Evolutionary conservation across 139 green algal genomes (phyloP).

Genomic region (Parachlorella kessleri): DNA sequence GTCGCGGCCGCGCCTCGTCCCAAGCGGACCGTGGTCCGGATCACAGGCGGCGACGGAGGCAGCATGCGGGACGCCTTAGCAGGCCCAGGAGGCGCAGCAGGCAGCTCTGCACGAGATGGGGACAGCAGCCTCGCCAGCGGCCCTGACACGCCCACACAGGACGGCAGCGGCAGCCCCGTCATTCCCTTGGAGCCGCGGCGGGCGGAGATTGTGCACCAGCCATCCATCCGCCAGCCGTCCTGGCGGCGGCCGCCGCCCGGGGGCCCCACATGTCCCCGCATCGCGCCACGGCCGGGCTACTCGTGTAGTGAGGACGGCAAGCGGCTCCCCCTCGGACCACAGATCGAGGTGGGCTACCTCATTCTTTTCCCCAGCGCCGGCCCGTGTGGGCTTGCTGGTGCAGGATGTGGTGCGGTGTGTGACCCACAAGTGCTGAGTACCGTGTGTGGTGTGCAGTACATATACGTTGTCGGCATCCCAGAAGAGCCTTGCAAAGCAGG

Average conservation of each 20-base stretch:
- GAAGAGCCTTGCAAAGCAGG: no score
- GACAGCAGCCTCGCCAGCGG: not conserved
- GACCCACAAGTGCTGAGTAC: no score
- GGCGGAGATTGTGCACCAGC: not conserved
- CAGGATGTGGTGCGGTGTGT: no score
- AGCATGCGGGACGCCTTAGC: no score
- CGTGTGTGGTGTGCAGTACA: no score
- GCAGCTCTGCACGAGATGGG: not conserved
- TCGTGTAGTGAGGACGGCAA: slow-evolving; percentile 22
- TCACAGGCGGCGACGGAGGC: no score
- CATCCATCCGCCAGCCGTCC: not conserved
- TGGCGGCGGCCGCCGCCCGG: not conserved
- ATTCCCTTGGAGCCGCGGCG: not conserved
- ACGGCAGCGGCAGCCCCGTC: not conserved
- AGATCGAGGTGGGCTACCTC: slow-evolving; percentile 24
- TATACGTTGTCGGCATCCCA: no score
- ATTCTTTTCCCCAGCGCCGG: no score
- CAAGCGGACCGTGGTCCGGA: no score
- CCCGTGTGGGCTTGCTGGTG: no score
- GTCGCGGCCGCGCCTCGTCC: no score
- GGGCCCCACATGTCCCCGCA: not conserved
- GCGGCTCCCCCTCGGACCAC: slow-evolving; percentile 23
- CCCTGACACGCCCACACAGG: not conserved
- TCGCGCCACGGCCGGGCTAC: slow-evolving; percentile 2
- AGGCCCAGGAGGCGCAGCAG: no score